Evolutionary conservation across 176 grass and related monocot genomes (phyloP).

Genomic region (Aegilops umbellulata): DNA sequence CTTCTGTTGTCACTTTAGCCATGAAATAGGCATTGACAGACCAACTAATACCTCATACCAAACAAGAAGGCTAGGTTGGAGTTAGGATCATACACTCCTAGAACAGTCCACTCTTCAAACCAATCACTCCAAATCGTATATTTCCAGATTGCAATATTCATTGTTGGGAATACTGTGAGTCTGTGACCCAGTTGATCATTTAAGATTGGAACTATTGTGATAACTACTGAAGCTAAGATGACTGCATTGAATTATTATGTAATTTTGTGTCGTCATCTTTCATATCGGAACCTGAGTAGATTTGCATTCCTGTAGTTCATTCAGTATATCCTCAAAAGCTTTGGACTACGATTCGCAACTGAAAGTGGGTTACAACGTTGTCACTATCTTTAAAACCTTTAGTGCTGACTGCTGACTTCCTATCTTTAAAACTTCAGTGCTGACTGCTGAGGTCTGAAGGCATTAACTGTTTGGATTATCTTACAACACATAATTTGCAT

Average conservation of each 20-base stretch:
- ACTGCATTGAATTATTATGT: too few relatives aligned
- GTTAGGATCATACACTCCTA: neutral
- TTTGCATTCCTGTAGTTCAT: constrained; percentile 14
- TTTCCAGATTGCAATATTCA: neutral
- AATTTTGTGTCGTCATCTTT: too few relatives aligned
- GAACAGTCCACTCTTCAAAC: neutral
- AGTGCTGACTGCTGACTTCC: neutral
- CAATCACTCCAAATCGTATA: neutral
- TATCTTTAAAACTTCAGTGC: constrained; percentile 21
- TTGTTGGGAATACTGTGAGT: constrained; percentile 3
- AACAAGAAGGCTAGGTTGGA: neutral
- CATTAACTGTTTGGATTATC: neutral
- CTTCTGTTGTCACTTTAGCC: neutral
- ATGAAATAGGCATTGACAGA: neutral
- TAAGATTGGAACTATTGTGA: constrained; percentile 8
- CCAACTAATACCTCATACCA: neutral
- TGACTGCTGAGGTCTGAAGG: neutral
- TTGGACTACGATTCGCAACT: neutral
- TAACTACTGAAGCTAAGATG: neutral
- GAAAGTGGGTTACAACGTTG: constrained; percentile 3
- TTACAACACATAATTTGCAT: neutral
- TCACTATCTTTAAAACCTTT: constrained; percentile 19
- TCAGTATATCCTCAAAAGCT: constrained; percentile 2
- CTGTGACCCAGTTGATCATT: constrained; percentile 4
- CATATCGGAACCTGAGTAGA: too few relatives aligned